A percentile compares a stretch with the other conserved stretches of the same genome.
phyloP scores from a whole-genome alignment of 225 moss, liverwort and hornwort genomes.

The Takakia lepidozioides region DNA sequence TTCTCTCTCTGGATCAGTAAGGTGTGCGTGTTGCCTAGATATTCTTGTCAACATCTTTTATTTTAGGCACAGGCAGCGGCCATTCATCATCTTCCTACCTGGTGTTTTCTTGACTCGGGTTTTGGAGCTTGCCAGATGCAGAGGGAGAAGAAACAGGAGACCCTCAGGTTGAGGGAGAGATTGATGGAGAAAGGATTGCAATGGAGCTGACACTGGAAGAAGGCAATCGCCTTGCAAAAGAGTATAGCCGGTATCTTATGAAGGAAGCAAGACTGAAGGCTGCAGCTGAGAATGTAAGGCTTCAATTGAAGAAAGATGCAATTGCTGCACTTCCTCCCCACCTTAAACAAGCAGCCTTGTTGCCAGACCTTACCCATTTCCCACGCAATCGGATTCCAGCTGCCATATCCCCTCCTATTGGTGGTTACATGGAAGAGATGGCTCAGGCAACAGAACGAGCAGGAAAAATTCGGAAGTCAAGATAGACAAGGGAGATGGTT shows the following conservation, averaged over 20 bases:
- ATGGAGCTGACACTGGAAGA: conserved; percentile 59
- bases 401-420: conserved; percentile 82
- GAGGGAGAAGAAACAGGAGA: too few species aligned
- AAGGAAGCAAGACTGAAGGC: conserved; percentile 55
- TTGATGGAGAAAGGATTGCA: too few species aligned
- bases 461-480: conserved; percentile 45
- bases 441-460: conserved; percentile 40
- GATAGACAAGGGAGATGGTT: conserved; percentile 12
- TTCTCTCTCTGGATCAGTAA: too few species aligned
- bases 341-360: conserved; percentile 66
- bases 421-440: conserved; percentile 84
- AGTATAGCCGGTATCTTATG: conserved; percentile 63
- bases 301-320: conserved; percentile 78
- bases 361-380: conserved; percentile 89
- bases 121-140: too few species aligned
- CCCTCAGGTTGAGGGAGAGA: too few species aligned
- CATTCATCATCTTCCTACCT: too few species aligned
- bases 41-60: too few species aligned
- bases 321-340: conserved; percentile 81
- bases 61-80: too few species aligned
- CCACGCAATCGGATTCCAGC: conserved; percentile 83
- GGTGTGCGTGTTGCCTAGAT: too few species aligned
- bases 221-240: conserved; percentile 79
- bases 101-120: too few species aligned
- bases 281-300: conserved; percentile 62